These are phyloP conservation scores for Bromus sterilis DNA, from an alignment of 176 grass and related monocot genomes.

Conservation along the genomic window DNA sequence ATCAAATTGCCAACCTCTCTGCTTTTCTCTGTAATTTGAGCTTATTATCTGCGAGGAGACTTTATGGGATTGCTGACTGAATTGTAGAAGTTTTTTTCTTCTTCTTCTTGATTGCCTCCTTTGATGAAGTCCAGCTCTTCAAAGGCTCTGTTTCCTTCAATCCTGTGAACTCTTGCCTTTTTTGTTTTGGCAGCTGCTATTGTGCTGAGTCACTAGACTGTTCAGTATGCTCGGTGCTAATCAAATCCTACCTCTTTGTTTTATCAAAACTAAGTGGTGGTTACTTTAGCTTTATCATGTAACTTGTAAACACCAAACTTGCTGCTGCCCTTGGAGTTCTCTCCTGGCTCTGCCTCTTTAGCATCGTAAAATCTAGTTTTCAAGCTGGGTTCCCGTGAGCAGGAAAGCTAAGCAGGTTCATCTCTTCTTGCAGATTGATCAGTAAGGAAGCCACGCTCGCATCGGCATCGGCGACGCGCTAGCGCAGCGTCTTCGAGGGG, in stretches of 20 bases:
- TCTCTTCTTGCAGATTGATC: constrained; percentile 41
- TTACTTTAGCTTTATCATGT: not conserved
- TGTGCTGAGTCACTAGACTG: not conserved
- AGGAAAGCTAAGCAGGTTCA: constrained; percentile 11
- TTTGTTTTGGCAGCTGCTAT: not conserved
- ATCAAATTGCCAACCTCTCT: not conserved
- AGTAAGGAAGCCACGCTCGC: not conserved
- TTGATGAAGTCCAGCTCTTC: constrained; percentile 15
- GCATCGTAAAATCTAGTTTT: not conserved
- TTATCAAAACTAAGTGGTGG: not conserved
- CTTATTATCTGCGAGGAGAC: not conserved
- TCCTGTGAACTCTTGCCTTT: not conserved
- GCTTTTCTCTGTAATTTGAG: not conserved
- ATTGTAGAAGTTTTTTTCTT: not conserved
- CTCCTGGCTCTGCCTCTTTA: constrained; percentile 23
- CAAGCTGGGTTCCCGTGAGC: not conserved
- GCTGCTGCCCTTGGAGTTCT: constrained; percentile 15
- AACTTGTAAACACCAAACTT: not conserved
- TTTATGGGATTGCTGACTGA: constrained; percentile 10
- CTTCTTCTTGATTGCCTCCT: not conserved
- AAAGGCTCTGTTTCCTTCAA: constrained; percentile 16
- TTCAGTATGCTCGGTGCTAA: not conserved
- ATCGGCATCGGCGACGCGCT: not conserved
- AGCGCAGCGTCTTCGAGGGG: not conserved
- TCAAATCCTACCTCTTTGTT: not conserved